These are phyloP conservation scores for Hyaloscypha finlandica DNA, from an alignment of 495 filamentous ascomycete species.

Conservation along the genomic window DNA sequence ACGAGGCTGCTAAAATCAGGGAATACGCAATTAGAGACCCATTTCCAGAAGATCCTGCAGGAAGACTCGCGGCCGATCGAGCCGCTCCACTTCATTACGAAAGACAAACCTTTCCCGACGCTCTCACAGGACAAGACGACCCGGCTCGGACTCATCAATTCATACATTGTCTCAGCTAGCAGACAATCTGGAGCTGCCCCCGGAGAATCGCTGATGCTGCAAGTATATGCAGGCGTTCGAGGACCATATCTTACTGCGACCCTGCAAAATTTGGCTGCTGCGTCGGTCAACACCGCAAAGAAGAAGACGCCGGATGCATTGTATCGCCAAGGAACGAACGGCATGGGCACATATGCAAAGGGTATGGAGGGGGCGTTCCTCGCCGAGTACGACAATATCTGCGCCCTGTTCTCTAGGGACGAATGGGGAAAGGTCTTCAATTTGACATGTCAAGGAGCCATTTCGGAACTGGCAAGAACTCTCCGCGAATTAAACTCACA, in stretches of 20 bases:
- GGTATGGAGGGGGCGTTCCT: conserved; percentile 83
- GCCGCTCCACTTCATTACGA: conserved; percentile 91
- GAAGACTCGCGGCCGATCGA: conserved; percentile 78
- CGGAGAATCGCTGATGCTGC: conserved; percentile 62
- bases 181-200: conserved; percentile 28
- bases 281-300: conserved; percentile 85
- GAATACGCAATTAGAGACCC: conserved; percentile 75
- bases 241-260: conserved; percentile 80
- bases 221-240: conserved; percentile 81
- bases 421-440: conserved; percentile 79
- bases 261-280: conserved; percentile 80
- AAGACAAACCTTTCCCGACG: conserved; percentile 59
- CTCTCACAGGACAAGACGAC: conserved; percentile 52
- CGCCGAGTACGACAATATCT: conserved; percentile 87
- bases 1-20: conserved; percentile 74
- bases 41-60: conserved; percentile 73
- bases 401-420: conserved; percentile 77
- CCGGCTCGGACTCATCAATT: conserved; percentile 51
- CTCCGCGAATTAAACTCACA: conserved; percentile 87
- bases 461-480: conserved; percentile 82
- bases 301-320: conserved; percentile 76
- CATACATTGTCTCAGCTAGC: conserved; percentile 42
- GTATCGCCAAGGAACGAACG: conserved; percentile 90
- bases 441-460: conserved; percentile 71
- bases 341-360: conserved; percentile 85